Conservation (phyloP, 2,329 filamentous ascomycete species). For the Ophiostoma triangulosporum region DNA sequence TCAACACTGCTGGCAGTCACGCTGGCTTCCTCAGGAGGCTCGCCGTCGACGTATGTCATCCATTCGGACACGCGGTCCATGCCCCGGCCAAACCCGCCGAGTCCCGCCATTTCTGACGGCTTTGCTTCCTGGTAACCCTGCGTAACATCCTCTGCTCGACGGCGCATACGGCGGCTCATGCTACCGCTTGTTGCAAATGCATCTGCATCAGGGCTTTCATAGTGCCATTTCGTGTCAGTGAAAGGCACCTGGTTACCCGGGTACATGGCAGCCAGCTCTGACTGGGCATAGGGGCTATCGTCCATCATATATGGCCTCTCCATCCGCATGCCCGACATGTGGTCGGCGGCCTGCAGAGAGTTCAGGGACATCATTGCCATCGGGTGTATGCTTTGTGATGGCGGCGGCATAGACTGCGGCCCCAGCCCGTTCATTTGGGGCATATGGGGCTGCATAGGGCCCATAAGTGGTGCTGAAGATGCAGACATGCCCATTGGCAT, state of each 20-base stretch:
- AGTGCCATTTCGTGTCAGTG: neutral
- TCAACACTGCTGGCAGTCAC: neutral
- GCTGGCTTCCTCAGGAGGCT: slow-evolving; percentile 21
- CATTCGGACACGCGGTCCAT: slow-evolving; percentile 36
- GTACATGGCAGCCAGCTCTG: neutral
- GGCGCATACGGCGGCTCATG: slow-evolving; percentile 1
- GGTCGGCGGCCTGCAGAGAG: slow-evolving; percentile 15
- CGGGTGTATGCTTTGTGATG: slow-evolving; percentile 3
- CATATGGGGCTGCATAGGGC: slow-evolving; percentile 8
- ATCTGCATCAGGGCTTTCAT: slow-evolving; percentile 3
- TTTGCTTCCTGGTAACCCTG: slow-evolving; percentile 15
- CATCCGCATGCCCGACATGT: slow-evolving; percentile 18
- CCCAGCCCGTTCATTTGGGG: slow-evolving; percentile 17
- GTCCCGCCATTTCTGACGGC: slow-evolving; percentile 33
- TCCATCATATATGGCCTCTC: slow-evolving; percentile 29
- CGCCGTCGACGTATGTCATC: slow-evolving; percentile 33
- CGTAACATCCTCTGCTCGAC: neutral
- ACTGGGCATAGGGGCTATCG: slow-evolving; percentile 24
- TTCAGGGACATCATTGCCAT: slow-evolving; percentile 21
- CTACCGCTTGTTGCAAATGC: neutral
- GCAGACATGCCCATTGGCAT: slow-evolving; percentile 6
- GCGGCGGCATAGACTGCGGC: slow-evolving; percentile 10
- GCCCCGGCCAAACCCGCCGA: slow-evolving; percentile 30
- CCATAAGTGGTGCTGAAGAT: neutral
- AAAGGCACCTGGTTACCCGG: slow-evolving; percentile 3